Evolutionary conservation across 441 rosid species (phyloP).

Genomic region (Syzygium syzygioides): DNA sequence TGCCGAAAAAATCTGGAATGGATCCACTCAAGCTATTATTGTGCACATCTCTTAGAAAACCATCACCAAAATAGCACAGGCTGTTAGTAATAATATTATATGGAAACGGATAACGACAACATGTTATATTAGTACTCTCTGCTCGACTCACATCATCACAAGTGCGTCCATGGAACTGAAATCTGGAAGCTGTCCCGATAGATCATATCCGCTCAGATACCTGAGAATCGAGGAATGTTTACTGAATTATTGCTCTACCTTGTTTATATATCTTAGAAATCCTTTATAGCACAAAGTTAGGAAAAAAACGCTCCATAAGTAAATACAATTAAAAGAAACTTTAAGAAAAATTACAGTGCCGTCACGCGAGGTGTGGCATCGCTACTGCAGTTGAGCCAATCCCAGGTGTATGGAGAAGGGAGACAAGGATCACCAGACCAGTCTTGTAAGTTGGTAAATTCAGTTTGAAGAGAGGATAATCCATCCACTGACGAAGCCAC

Average conservation of each 20-base stretch:
- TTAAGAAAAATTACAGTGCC: constrained; percentile 21
- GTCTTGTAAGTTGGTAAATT: constrained; percentile 8
- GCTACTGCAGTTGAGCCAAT: constrained; percentile 32
- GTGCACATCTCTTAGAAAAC: constrained; percentile 14
- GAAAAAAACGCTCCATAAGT: not conserved
- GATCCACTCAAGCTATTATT: constrained; percentile 14
- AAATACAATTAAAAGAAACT: not conserved
- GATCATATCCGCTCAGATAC: constrained; percentile 23
- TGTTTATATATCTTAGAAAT: not conserved
- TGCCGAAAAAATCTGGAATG: constrained; percentile 18
- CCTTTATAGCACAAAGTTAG: not conserved
- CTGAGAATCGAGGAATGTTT: constrained; percentile 4
- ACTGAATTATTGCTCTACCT: not conserved
- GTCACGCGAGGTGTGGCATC: constrained; percentile 25
- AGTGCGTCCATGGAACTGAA: constrained; percentile 37
- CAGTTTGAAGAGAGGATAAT: constrained; percentile 4
- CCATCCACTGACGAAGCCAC: constrained; percentile 17
- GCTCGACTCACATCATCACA: constrained; percentile 20
- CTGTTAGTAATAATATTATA: not conserved
- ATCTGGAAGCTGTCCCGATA: constrained; percentile 29
- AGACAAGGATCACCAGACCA: constrained; percentile 46
- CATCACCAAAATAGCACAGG: not conserved
- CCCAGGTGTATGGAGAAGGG: constrained; percentile 35
- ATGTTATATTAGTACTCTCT: not conserved
- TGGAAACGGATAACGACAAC: not conserved